phyloP scores from a whole-genome alignment of 352 stramenopile species.

The Elongisporangium prolatum region DNA sequence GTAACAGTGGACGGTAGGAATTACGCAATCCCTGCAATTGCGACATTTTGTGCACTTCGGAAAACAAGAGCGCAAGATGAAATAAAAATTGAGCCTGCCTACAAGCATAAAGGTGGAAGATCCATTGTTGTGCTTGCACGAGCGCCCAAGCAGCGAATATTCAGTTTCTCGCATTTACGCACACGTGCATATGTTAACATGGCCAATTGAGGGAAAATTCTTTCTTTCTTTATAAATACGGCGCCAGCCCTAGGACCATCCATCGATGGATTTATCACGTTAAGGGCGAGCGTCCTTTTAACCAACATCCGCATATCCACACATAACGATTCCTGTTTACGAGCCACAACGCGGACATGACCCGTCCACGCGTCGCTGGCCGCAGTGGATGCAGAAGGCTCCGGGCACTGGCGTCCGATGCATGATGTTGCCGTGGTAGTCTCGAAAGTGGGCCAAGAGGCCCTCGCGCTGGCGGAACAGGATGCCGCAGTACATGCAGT shows the following conservation, averaged over 20 bases:
- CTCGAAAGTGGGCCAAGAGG: constrained; percentile 47
- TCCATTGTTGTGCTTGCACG: neutral
- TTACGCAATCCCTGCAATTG: neutral
- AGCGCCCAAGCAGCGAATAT: neutral
- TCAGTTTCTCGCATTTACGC: neutral
- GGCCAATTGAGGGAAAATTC: neutral
- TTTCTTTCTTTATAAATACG: neutral
- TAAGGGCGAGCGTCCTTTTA: neutral
- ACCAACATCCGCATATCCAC: neutral
- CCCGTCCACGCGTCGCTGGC: constrained; percentile 31
- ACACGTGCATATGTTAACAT: neutral
- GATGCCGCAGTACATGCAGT: constrained; percentile 46
- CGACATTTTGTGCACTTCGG: neutral
- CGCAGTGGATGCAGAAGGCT: constrained; percentile 48
- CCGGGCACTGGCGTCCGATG: constrained; percentile 38
- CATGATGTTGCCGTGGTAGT: constrained; percentile 52
- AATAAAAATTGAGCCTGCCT: neutral
- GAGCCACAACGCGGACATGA: constrained; percentile 33
- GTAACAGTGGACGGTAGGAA: neutral
- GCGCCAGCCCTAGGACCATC: neutral
- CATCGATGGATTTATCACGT: neutral
- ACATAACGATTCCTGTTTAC: neutral
- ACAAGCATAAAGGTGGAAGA: neutral
- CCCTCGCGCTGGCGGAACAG: constrained; percentile 30
- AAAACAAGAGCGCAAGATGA: neutral